Conservation (phyloP, 306 rosid species). For the Heteromeles arbutifolia region DNA sequence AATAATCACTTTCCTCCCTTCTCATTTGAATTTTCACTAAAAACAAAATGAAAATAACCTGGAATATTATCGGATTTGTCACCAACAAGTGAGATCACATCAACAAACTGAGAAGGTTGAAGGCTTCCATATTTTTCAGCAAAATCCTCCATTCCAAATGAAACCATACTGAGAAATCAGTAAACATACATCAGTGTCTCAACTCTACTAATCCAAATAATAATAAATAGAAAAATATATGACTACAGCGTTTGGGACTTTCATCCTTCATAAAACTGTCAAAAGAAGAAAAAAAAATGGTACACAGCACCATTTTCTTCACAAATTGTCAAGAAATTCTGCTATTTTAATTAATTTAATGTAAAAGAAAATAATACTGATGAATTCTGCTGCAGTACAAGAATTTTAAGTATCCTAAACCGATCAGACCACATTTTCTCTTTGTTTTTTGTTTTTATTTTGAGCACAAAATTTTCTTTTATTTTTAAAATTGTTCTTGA, state of each 20-base stretch:
- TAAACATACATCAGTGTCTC: slow-evolving; percentile 6
- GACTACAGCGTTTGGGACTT: not conserved
- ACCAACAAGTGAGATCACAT: slow-evolving; percentile 75
- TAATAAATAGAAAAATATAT: not conserved
- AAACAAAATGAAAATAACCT: slow-evolving; percentile 42
- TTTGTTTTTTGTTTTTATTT: too few relatives aligned
- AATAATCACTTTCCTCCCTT: not conserved
- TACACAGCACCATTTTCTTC: not conserved
- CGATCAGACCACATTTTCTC: not conserved
- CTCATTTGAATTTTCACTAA: not conserved
- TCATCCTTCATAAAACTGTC: not conserved
- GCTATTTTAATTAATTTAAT: too few relatives aligned
- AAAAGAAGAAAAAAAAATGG: not conserved
- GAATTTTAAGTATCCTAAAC: not conserved
- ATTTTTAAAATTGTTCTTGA: too few relatives aligned
- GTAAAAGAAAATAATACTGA: not conserved
- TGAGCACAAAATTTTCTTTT: too few relatives aligned
- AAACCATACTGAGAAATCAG: slow-evolving; percentile 60
- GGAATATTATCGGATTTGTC: slow-evolving; percentile 91
- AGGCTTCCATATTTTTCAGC: slow-evolving; percentile 59
- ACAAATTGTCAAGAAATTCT: too few relatives aligned
- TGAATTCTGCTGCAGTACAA: not conserved
- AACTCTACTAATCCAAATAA: not conserved
- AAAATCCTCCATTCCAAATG: slow-evolving; percentile 91
- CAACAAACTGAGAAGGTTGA: slow-evolving; percentile 87